Base-by-base conservation (phyloP, 2,329 filamentous ascomycete species). In the Akanthomyces dipterigenus region DNA sequence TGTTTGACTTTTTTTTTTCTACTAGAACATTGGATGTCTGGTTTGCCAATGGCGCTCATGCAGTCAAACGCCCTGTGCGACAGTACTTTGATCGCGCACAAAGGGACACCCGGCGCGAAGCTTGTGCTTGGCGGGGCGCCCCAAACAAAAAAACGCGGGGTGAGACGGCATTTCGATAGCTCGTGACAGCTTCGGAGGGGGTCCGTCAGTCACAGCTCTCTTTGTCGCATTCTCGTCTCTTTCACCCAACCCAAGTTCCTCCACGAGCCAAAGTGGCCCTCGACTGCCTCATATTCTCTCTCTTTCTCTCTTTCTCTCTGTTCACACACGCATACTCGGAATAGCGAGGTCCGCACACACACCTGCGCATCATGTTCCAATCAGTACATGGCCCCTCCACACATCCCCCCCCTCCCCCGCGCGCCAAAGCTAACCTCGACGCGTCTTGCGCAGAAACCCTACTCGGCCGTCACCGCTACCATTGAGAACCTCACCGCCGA, bases 401-500 rank as follows among this genome's bases (percentile, higher is more conserved):
- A n/a, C 14, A 0, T 24, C 3, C 48, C 36, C 9, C 20, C n/a
- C 31, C 28, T 38, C 16, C 11, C 11, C 20, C 11, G 48, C 48
- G 28, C 22, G 28, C 48, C 8, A 14, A 18, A 20, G 11, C 38
- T 45, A 31, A 31, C 34, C 46, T 18, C 6, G 5, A 8, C 28
- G 28, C 31, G n/a, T 36, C 56, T 31, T 24, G 62, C 74, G 72
- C 75, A 88, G 79, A 87, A 93, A 78, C 93, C 93, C 3, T 98
- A 92, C 75, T 91, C 95, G 71, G 92, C 95, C 46, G 88, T 99
- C 65, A 96, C 93, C 40, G 93, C 96, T 60, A 90, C 91, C 65
- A 85, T 99, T 69, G 95, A 98, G 75, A 88, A 88, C 63, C 83
- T 98, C 68, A 98, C 93, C 1, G 88, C 90, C 70, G 93, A 97